Evolutionary conservation across 768 basidiomycete genomes (phyloP).

Genomic region (Lentinula detonsa): DNA sequence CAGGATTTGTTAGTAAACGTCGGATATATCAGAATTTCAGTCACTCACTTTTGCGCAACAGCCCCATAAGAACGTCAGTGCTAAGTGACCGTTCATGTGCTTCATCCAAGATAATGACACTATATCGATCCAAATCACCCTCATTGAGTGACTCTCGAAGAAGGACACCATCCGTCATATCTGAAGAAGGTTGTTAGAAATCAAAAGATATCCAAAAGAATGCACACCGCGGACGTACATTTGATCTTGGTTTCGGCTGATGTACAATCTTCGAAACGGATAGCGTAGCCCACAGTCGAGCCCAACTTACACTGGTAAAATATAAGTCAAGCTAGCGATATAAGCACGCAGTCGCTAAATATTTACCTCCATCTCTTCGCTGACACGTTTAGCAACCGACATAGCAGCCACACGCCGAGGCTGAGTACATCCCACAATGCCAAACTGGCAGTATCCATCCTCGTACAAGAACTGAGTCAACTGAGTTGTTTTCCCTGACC

Average conservation of each 20-base stretch:
- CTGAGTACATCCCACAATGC: constrained; percentile 95
- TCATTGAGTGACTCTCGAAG: constrained; percentile 98
- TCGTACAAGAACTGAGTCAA: constrained; percentile 94
- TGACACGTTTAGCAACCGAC: constrained; percentile 99
- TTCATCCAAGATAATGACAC: constrained; percentile 97
- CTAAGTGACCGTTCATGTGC: constrained; percentile 97
- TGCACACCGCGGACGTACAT: constrained; percentile 45
- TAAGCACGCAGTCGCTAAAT: background rate
- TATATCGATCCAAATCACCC: constrained; percentile 96
- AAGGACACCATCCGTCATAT: constrained; percentile 98
- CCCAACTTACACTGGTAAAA: constrained; percentile 75
- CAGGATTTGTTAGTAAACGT: constrained; percentile 4
- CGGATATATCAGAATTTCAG: background rate
- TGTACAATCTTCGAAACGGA: constrained; percentile 98
- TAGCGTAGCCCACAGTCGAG: constrained; percentile 89
- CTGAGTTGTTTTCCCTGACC: constrained; percentile 98
- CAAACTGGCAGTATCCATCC: constrained; percentile 88
- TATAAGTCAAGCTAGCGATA: constrained; percentile 5
- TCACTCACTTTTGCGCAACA: constrained; percentile 81
- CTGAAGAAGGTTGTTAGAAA: constrained; percentile 31
- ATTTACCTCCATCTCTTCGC: constrained; percentile 95
- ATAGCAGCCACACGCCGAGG: constrained; percentile 98
- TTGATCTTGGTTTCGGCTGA: constrained; percentile 93
- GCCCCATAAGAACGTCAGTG: constrained; percentile 97
- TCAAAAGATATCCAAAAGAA: background rate